phyloP scores from a whole-genome alignment of 2,329 filamentous ascomycete genomes.

The Fusarium redolens region DNA sequence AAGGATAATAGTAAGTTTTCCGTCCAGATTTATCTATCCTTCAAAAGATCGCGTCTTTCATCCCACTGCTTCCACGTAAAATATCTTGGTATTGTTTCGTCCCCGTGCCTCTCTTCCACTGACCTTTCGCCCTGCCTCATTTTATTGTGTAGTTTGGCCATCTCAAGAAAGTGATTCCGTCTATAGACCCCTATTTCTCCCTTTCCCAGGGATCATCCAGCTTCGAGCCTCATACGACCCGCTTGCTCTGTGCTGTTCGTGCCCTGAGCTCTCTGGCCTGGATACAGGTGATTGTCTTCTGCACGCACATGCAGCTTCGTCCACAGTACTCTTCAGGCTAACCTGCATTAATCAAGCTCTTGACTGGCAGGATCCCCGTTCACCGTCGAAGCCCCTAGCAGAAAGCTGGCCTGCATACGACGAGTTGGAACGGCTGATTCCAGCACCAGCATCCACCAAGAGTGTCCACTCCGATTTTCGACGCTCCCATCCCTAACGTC shows the following conservation, averaged over 20 bases:
- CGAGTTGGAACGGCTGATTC: slow-evolving; percentile 28
- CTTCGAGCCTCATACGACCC: slow-evolving; percentile 28
- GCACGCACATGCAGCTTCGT: slow-evolving; percentile 15
- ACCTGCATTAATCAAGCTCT: slow-evolving; percentile 28
- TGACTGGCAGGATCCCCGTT: slow-evolving; percentile 35
- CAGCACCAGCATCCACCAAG: slow-evolving; percentile 23
- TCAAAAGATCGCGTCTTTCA: slow-evolving; percentile 16
- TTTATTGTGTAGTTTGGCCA: neutral
- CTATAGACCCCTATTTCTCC: slow-evolving; percentile 26
- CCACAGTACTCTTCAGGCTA: slow-evolving; percentile 11
- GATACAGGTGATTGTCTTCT: slow-evolving; percentile 22
- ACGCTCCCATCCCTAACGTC: slow-evolving; percentile 35
- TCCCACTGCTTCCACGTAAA: slow-evolving; percentile 2
- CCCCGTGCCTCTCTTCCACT: neutral
- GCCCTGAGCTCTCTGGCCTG: slow-evolving; percentile 25
- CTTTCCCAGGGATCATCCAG: slow-evolving; percentile 23
- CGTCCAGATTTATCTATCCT: neutral
- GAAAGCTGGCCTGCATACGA: slow-evolving; percentile 13
- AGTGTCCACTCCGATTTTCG: slow-evolving; percentile 33
- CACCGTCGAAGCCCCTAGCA: slow-evolving; percentile 24
- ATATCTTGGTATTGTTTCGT: neutral
- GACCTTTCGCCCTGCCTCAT: slow-evolving; percentile 1
- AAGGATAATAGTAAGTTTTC: neutral
- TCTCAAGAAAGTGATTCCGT: slow-evolving; percentile 7
- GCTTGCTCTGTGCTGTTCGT: slow-evolving; percentile 26